Conservation (phyloP, 2,329 filamentous ascomycete genomes). For the Rutstroemia sp. region DNA sequence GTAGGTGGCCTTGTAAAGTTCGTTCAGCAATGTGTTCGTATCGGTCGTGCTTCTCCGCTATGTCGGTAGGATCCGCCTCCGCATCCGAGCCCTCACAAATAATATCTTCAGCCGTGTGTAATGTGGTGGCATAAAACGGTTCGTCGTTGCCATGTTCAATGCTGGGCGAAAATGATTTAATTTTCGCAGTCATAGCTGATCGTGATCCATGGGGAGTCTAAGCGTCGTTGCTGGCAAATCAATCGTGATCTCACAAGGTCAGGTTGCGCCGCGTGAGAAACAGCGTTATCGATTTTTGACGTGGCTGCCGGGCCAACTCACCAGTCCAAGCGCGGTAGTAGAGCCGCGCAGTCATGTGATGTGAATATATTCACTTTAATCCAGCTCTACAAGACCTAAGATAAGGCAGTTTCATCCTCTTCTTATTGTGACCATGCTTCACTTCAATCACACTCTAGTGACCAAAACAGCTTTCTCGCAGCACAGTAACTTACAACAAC, state of each 20-base stretch:
- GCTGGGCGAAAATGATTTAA: not conserved
- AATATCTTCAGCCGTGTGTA: conserved; percentile 37
- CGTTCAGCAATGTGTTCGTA: conserved; percentile 52
- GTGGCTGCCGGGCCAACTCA: conserved; percentile 7
- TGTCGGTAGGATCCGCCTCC: conserved; percentile 42
- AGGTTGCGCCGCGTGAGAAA: not conserved
- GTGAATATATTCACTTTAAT: too few species aligned
- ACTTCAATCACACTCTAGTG: too few species aligned
- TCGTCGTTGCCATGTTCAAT: conserved; percentile 23
- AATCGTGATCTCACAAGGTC: not conserved
- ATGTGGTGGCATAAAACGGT: conserved; percentile 42
- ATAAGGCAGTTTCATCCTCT: too few species aligned
- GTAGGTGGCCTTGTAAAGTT: conserved; percentile 48
- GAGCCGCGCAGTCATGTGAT: too few species aligned
- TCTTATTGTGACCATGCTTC: too few species aligned
- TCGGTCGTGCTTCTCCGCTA: conserved; percentile 42
- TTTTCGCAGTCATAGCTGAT: conserved; percentile 5
- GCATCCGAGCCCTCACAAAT: conserved; percentile 51
- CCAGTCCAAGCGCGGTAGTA: too few species aligned
- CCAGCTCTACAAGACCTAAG: too few species aligned
- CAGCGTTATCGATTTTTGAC: conserved; percentile 4
- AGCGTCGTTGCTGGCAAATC: not conserved
- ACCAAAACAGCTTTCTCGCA: too few species aligned
- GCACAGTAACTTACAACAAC: too few species aligned
- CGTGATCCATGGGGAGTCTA: conserved; percentile 8